Conservation (phyloP, 495 filamentous ascomycete genomes). For the Friedmanniomyces endolithicus region DNA sequence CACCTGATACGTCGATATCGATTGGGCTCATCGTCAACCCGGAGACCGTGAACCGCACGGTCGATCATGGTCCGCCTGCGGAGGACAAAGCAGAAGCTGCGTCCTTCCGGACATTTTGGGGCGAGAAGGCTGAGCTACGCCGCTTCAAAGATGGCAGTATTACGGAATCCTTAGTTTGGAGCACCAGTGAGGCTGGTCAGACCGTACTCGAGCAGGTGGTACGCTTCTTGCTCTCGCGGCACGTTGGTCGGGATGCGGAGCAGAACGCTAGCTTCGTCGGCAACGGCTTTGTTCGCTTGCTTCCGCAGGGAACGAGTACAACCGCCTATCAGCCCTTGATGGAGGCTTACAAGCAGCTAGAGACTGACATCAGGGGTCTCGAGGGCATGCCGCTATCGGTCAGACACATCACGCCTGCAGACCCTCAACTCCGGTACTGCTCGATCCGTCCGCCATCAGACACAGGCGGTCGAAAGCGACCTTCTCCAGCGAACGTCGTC, state of each 20-base stretch:
- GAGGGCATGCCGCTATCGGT: conserved; percentile 71
- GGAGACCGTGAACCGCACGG: conserved; percentile 52
- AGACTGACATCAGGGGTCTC: conserved; percentile 58
- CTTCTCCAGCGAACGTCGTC: conserved; percentile 51
- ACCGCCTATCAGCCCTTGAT: conserved; percentile 44
- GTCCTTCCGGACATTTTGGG: conserved; percentile 63
- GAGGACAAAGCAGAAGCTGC: conserved; percentile 61
- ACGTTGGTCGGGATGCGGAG: conserved; percentile 43
- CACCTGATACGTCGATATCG: conserved; percentile 31
- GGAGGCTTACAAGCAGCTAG: conserved; percentile 54
- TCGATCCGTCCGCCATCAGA: conserved; percentile 38
- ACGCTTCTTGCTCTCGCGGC: conserved; percentile 53
- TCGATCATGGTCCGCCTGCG: conserved; percentile 77
- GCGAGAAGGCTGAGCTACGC: conserved; percentile 58
- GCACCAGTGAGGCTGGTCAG: conserved; percentile 41
- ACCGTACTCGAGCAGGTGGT: conserved; percentile 70
- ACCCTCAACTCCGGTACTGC: conserved; percentile 59
- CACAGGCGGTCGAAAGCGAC: conserved; percentile 18
- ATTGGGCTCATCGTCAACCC: conserved; percentile 63
- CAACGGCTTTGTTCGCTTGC: conserved; percentile 45
- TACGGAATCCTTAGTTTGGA: conserved; percentile 73
- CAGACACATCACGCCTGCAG: conserved; percentile 60
- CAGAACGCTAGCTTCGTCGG: conserved; percentile 47
- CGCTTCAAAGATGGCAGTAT: conserved; percentile 65
- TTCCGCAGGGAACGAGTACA: conserved; percentile 33